Conservation (phyloP, 495 filamentous ascomycete species). For the Xylaria curta region DNA sequence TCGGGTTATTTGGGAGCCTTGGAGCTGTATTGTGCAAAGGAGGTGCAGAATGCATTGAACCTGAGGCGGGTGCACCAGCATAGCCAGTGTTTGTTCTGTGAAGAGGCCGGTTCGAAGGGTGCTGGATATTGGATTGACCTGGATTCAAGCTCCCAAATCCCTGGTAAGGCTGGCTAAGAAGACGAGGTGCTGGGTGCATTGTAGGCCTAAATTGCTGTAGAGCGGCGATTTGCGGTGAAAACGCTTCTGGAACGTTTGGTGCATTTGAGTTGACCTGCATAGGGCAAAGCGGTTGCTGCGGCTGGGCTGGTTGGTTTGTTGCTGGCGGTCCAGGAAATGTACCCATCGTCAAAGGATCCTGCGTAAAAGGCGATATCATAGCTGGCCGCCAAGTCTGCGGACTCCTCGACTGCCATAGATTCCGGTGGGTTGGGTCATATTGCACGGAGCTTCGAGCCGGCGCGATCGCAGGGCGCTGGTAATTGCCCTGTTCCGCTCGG, state of each 20-base stretch:
- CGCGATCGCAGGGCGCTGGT: conserved; percentile 29
- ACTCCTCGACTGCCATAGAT: conserved; percentile 29
- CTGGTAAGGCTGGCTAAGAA: conserved; percentile 8
- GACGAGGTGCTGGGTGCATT: conserved; percentile 23
- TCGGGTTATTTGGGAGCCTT: not conserved
- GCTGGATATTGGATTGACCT: conserved; percentile 2
- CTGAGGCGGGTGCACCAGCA: not conserved
- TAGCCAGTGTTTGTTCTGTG: conserved; percentile 13
- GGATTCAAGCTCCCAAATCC: conserved; percentile 11
- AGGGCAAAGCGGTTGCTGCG: conserved; percentile 17
- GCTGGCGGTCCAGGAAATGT: not conserved
- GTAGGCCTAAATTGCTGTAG: conserved; percentile 12
- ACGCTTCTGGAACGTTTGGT: not conserved
- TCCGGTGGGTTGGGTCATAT: conserved; percentile 27
- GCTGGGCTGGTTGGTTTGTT: conserved; percentile 1
- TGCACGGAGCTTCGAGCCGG: conserved; percentile 27
- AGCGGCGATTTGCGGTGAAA: conserved; percentile 2
- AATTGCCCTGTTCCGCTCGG: conserved; percentile 29
- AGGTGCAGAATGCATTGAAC: conserved; percentile 7
- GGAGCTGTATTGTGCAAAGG: not conserved
- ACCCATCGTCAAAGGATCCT: conserved; percentile 5
- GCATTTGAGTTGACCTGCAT: conserved; percentile 2
- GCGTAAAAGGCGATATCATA: conserved; percentile 19
- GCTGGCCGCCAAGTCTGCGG: conserved; percentile 24
- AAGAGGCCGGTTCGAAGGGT: not conserved